These are phyloP conservation scores for Lyophyllum decastes DNA, from an alignment of 768 basidiomycete genomes.

Conservation along the genomic window DNA sequence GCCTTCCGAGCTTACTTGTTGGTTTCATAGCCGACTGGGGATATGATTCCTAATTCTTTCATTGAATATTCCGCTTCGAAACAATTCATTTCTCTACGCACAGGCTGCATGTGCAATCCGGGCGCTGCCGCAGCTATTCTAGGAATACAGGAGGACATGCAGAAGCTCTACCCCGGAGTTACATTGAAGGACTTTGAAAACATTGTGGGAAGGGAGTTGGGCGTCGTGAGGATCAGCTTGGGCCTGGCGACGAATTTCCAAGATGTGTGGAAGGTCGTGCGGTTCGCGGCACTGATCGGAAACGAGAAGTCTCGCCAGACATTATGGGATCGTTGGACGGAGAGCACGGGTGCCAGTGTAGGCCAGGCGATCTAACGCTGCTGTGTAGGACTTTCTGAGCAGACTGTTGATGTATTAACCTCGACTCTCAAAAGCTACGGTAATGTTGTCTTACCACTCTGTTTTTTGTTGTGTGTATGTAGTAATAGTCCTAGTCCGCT, in stretches of 20 bases:
- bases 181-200: constrained; percentile 64
- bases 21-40: constrained; percentile 55
- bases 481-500: constrained; percentile 4
- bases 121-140: constrained; percentile 77
- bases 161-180: constrained; percentile 55
- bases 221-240: constrained; percentile 75
- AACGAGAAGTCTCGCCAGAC: constrained; percentile 33
- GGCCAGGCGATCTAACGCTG: constrained; percentile 23
- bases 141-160: constrained; percentile 67
- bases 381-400: not conserved
- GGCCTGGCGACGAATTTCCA: constrained; percentile 80
- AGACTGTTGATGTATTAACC: constrained; percentile 3
- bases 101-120: constrained; percentile 89
- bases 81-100: constrained; percentile 72
- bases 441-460: constrained; percentile 8
- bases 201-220: constrained; percentile 65
- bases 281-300: constrained; percentile 48
- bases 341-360: constrained; percentile 16
- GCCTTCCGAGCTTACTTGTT: constrained; percentile 2
- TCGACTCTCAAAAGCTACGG: not conserved
- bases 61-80: constrained; percentile 68
- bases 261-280: constrained; percentile 64
- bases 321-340: constrained; percentile 43
- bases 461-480: constrained; percentile 15
- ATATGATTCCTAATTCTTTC: constrained; percentile 71